A percentile compares a stretch with the other conserved stretches of the same genome.
Conservation (phyloP, 2,329 filamentous ascomycete genomes). For the Fusarium protoensiforme region DNA sequence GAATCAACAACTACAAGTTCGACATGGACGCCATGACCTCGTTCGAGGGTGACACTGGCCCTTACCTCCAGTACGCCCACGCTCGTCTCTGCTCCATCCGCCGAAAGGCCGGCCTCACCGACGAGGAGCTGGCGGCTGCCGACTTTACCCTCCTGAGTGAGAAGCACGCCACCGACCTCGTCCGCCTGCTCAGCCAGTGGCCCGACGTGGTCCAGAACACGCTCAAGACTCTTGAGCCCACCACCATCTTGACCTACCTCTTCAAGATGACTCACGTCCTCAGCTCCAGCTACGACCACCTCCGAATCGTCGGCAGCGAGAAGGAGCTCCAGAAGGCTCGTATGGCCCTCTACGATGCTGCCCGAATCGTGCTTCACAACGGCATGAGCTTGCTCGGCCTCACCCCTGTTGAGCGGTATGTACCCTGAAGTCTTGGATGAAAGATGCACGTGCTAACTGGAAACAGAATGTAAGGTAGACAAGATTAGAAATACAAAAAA, state of each 20-base stretch:
- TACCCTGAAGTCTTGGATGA: neutral
- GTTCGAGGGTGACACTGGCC: conserved; percentile 87
- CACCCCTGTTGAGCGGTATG: conserved; percentile 73
- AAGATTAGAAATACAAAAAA: conserved; percentile 1
- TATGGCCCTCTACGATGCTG: conserved; percentile 81
- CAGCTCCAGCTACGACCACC: conserved; percentile 83
- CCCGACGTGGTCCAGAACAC: conserved; percentile 88
- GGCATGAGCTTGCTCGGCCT: conserved; percentile 86
- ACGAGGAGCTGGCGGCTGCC: conserved; percentile 69
- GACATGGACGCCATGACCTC: conserved; percentile 85
- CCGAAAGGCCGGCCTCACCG: conserved; percentile 63
- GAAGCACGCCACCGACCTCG: conserved; percentile 76
- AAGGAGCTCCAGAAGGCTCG: conserved; percentile 72
- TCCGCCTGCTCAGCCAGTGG: conserved; percentile 83
- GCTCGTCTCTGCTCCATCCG: conserved; percentile 76
- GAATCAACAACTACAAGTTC: conserved; percentile 76
- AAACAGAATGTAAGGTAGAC: conserved; percentile 40
- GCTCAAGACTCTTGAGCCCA: conserved; percentile 84
- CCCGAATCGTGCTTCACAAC: conserved; percentile 80
- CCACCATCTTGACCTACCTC: conserved; percentile 66
- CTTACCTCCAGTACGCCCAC: conserved; percentile 86
- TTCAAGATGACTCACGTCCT: conserved; percentile 89
- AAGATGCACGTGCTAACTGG: conserved; percentile 15
- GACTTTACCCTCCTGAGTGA: conserved; percentile 77
- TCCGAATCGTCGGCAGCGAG: conserved; percentile 85